A percentile compares a stretch with the other conserved stretches of the same genome.
Evolutionary conservation across 1,139 yeast genomes (phyloP).

Genomic region (Blastobotrys persicus): DNA sequence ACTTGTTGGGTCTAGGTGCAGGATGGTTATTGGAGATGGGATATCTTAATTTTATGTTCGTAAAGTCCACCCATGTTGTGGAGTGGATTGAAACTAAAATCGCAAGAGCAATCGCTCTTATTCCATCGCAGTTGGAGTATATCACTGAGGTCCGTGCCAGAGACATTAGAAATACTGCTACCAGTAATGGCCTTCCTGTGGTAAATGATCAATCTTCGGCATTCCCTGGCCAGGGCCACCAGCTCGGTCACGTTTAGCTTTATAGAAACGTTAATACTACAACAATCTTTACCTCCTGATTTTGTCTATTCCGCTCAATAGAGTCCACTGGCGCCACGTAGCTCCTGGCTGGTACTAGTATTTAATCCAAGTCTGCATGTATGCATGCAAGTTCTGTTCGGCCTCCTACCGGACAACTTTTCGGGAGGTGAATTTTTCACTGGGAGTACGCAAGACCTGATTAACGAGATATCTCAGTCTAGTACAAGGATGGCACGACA

Average conservation of each 20-base stretch:
- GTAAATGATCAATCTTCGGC: slow-evolving; percentile 1
- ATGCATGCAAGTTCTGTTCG: not conserved
- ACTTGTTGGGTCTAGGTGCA: slow-evolving; percentile 50
- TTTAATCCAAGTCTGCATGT: too few relatives aligned
- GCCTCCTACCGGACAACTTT: slow-evolving; percentile 1
- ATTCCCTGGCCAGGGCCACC: slow-evolving; percentile 11
- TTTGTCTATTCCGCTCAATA: too few relatives aligned
- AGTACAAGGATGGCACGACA: slow-evolving; percentile 71
- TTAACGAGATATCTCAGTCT: not conserved
- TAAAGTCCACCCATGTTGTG: slow-evolving; percentile 66
- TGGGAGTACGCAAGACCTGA: not conserved
- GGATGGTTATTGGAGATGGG: slow-evolving; percentile 60
- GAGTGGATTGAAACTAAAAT: slow-evolving; percentile 64
- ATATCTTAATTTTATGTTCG: slow-evolving; percentile 49
- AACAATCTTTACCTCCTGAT: too few relatives aligned
- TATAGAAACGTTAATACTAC: not conserved
- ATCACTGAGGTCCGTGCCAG: slow-evolving; percentile 57
- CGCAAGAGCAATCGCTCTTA: slow-evolving; percentile 47
- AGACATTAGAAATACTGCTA: slow-evolving; percentile 28
- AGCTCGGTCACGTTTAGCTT: not conserved
- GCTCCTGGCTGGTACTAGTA: not conserved
- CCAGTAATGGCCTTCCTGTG: not conserved
- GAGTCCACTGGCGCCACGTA: not conserved
- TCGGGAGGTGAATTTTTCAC: slow-evolving; percentile 5
- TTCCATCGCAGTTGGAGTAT: slow-evolving; percentile 55